Evolutionary conservation across 192 early-diverging fungal species (phyloP), one percentile per base, ranked within the genome.

Genomic region (Mortierella alpina): DNA sequence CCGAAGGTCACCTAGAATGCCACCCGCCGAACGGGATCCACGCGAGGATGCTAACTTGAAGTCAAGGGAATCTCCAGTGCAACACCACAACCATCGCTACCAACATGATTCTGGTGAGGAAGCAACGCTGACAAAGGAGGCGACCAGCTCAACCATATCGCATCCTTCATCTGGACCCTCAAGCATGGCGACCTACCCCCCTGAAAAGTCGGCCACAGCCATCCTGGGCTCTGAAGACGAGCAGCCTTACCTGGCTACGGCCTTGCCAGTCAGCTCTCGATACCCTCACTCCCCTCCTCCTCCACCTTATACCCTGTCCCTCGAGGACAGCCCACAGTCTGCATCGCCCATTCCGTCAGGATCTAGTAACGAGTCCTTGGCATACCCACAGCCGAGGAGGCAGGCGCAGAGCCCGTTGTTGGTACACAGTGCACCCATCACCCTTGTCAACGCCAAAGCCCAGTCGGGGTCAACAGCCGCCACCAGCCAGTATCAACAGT

Each of bases 221-320:
- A 7, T 58, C 11, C 20, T 23, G 40, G 18, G 20, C 44, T 6
- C 18, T 11, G 58, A 61, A 23, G 62, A 72, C 7, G 63, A 72
- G 7, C 76, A 72, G 39, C 76, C 59, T 18, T 72, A 79, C 23
- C 52, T 79, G 14, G 76, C 76, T 2, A 56, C 57, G 2, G 15
- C 75, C 7, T 55, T 57, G 10, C 63, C 63, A 31, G 23, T 46
- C 11, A 17, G 55, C 22, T 65, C 75, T 8, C 52, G 52, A 60
- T 66, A 67, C 22, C 51, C 42, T 18, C 76, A 59, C 4, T 72
- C 76, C 0, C 69, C 69, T 5, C 76, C 69, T 2, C 76, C 76
- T 23, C 76, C 76, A 23, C 76, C 76, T 49, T 79, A 79, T 69
- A 76, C 66, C 18, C 66, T 62, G 14, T 58, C 62, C 17, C 15